phyloP scores from a whole-genome alignment of 2,329 filamentous ascomycete genomes.

The Magnaporthiopsis poae region DNA sequence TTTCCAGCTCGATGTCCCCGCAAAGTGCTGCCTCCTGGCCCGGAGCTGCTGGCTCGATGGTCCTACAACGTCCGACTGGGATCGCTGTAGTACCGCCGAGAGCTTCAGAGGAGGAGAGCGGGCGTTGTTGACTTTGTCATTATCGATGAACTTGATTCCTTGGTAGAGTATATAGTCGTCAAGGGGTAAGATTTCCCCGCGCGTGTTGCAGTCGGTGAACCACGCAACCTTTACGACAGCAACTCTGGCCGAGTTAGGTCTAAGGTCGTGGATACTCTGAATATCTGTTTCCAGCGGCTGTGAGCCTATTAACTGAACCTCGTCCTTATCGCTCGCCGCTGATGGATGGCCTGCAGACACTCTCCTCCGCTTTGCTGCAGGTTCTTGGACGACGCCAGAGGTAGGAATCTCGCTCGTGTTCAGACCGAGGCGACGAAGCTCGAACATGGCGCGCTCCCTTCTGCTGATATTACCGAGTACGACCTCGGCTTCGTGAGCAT shows the following conservation, averaged over 20 bases:
- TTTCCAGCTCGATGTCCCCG: background rate
- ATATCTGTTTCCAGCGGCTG: background rate
- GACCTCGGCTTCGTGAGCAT: conserved; percentile 61
- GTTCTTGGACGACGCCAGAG: conserved; percentile 9
- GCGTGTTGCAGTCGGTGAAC: conserved; percentile 43
- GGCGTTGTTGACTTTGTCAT: background rate
- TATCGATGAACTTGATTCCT: conserved; percentile 22
- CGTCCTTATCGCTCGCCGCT: conserved; percentile 2
- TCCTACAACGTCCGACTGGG: background rate
- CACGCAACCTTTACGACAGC: conserved; percentile 50
- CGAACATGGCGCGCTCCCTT: conserved; percentile 63
- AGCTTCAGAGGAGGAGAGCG: background rate
- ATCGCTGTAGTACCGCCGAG: background rate
- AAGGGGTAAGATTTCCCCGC: conserved; percentile 34
- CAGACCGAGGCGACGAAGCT: conserved; percentile 61
- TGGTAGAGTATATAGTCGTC: conserved; percentile 45
- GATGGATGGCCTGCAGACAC: conserved; percentile 1
- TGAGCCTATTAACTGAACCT: conserved; percentile 1
- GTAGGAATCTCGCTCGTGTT: conserved; percentile 38
- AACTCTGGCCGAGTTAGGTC: conserved; percentile 11
- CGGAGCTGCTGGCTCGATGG: background rate
- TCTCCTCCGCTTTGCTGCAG: conserved; percentile 7
- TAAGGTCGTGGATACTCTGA: background rate
- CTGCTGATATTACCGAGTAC: conserved; percentile 65
- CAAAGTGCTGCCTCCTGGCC: conserved; percentile 8